Evolutionary conservation across 1,284 basidiomycete species (phyloP).

Genomic region (Puccinia triticina): DNA sequence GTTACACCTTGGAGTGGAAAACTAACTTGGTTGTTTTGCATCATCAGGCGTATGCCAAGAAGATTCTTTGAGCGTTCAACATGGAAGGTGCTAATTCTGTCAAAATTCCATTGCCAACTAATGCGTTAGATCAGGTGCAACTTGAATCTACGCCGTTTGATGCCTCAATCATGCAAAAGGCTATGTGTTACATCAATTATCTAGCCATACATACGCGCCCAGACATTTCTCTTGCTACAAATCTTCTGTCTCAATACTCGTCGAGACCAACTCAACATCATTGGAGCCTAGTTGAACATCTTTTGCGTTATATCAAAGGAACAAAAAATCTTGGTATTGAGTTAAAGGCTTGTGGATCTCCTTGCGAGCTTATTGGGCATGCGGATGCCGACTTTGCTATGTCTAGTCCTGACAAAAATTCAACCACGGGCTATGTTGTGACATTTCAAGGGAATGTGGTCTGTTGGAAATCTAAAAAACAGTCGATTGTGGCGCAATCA

Average conservation of each 20-base stretch:
- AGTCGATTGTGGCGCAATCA: conserved; percentile 23
- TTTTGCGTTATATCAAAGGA: not conserved
- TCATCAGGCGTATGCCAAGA: too few species aligned
- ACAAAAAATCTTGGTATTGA: not conserved
- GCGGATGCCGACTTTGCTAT: conserved; percentile 33
- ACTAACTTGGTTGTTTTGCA: too few species aligned
- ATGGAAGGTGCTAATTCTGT: conserved; percentile 19
- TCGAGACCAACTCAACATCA: not conserved
- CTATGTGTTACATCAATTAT: conserved; percentile 14
- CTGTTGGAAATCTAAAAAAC: conserved; percentile 13
- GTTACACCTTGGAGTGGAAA: too few species aligned
- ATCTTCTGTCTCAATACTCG: conserved; percentile 2
- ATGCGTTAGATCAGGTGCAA: not conserved
- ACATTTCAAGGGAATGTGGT: not conserved
- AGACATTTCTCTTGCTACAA: conserved; percentile 24
- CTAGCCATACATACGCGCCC: conserved; percentile 18
- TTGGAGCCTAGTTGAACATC: conserved; percentile 1
- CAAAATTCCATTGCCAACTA: not conserved
- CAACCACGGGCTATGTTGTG: conserved; percentile 13
- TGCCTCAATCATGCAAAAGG: not conserved
- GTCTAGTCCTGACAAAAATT: too few species aligned
- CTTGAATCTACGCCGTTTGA: not conserved
- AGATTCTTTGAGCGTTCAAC: not conserved
- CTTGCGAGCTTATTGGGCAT: conserved; percentile 8
- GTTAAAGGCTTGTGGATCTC: not conserved